A percentile compares a stretch with the other conserved stretches of the same genome.
phyloP scores from a whole-genome alignment of 2,329 filamentous ascomycete species.

The Colletotrichum gloeosporioides region DNA sequence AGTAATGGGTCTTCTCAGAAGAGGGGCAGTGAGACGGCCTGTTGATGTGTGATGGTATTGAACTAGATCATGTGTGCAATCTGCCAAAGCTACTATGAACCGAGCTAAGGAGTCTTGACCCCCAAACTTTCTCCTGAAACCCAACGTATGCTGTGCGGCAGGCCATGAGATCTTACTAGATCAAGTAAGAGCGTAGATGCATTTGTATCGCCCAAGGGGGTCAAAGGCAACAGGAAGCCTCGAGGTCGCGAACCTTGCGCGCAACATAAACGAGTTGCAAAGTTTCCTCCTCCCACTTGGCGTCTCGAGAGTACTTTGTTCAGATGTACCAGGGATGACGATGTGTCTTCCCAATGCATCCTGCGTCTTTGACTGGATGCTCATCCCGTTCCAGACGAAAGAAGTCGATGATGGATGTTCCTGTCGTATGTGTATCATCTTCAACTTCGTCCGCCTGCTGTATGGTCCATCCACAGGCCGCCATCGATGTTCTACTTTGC shows the following conservation, averaged over 20 bases:
- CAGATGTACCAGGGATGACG: neutral
- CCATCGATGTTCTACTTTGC: neutral
- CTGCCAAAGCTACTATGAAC: neutral
- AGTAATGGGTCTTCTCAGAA: neutral
- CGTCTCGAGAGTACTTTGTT: neutral
- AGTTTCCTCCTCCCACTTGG: neutral
- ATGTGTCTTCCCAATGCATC: neutral
- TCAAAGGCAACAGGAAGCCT: neutral
- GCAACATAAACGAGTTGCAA: neutral
- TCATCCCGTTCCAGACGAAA: neutral
- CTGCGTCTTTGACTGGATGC: neutral
- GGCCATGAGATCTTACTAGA: neutral
- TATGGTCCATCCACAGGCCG: neutral
- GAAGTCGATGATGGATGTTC: neutral
- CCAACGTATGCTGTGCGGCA: neutral
- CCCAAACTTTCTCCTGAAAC: neutral
- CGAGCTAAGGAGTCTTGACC: neutral
- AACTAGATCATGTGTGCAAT: neutral
- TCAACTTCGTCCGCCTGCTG: neutral
- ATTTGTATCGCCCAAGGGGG: neutral
- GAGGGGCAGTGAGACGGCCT: neutral
- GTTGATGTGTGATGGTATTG: neutral
- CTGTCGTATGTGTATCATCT: neutral
- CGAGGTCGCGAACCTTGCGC: neutral
- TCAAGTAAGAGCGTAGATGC: neutral